A percentile compares a stretch with the other conserved stretches of the same genome.
phyloP scores from a whole-genome alignment of 163 green algal species.

The Coccomyxa subellipsoidea region DNA sequence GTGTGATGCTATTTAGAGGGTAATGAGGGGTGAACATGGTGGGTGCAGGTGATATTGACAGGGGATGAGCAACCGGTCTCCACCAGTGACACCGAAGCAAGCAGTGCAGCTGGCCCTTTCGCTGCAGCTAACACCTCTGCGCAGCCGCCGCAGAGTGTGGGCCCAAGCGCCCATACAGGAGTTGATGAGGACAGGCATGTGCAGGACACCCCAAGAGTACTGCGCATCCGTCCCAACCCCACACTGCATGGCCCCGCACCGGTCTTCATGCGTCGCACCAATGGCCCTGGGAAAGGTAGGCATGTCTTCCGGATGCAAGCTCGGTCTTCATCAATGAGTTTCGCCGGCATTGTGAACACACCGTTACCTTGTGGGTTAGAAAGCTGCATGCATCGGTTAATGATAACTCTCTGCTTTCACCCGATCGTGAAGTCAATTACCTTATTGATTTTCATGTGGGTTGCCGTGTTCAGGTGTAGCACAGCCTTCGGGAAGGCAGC shows the following conservation, averaged over 20 bases:
- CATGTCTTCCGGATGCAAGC: too few species aligned
- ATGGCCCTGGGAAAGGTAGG: background rate
- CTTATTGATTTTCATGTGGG: background rate
- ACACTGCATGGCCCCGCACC: background rate
- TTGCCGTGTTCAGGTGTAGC: background rate
- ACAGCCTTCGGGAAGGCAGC: background rate
- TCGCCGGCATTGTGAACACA: background rate
- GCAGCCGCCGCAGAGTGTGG: conserved; percentile 5
- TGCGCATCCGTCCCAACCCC: background rate
- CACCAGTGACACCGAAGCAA: background rate
- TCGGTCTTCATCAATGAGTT: too few species aligned
- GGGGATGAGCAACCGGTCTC: background rate
- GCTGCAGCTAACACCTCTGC: background rate
- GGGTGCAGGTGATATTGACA: conserved; percentile 18
- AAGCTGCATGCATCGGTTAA: background rate
- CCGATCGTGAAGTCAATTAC: background rate
- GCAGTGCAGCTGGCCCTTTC: background rate
- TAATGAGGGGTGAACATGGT: background rate
- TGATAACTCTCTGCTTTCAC: background rate
- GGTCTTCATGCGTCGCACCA: conserved; percentile 1
- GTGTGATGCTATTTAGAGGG: background rate
- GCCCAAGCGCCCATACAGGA: background rate
- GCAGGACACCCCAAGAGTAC: background rate
- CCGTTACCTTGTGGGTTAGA: background rate
- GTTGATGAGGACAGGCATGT: background rate